These are phyloP conservation scores for Fremontodendron californicum DNA, from an alignment of 345 rosid species.

Conservation along the genomic window DNA sequence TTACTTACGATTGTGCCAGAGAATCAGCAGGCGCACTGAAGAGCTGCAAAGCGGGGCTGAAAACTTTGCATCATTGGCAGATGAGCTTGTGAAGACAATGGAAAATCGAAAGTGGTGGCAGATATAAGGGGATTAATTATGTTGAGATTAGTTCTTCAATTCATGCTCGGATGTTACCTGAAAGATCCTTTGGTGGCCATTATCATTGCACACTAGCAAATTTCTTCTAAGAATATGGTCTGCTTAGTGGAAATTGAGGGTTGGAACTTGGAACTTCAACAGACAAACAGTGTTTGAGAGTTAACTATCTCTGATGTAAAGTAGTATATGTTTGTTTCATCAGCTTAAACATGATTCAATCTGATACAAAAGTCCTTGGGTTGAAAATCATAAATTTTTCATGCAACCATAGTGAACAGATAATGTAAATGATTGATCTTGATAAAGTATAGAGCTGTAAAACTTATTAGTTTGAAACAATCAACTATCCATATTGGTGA, in stretches of 20 bases:
- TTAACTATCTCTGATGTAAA: not conserved
- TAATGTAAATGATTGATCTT: not conserved
- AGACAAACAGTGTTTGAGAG: not conserved
- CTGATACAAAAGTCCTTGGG: not conserved
- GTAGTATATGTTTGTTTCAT: too few relatives aligned
- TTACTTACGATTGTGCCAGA: slow-evolving; percentile 26
- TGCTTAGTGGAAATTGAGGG: not conserved
- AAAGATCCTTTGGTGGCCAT: not conserved
- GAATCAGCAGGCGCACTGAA: slow-evolving; percentile 45
- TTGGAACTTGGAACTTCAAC: not conserved
- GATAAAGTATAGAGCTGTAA: not conserved
- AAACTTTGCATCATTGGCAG: slow-evolving; percentile 54
- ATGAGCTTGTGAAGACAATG: slow-evolving; percentile 62
- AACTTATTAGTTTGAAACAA: not conserved
- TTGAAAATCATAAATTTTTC: not conserved
- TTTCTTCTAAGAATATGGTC: not conserved
- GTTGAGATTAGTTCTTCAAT: not conserved
- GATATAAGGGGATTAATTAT: slow-evolving; percentile 17
- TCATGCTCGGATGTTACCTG: not conserved
- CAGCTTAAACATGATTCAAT: not conserved
- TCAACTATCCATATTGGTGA: not conserved
- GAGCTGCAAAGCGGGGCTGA: slow-evolving; percentile 61
- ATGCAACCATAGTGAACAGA: not conserved
- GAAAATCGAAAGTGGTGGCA: slow-evolving; percentile 72
- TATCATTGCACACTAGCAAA: not conserved